Evolutionary conservation across 1,284 basidiomycete genomes (phyloP), one percentile per base, ranked within the genome.

Genomic region (Tilletia horrida): DNA sequence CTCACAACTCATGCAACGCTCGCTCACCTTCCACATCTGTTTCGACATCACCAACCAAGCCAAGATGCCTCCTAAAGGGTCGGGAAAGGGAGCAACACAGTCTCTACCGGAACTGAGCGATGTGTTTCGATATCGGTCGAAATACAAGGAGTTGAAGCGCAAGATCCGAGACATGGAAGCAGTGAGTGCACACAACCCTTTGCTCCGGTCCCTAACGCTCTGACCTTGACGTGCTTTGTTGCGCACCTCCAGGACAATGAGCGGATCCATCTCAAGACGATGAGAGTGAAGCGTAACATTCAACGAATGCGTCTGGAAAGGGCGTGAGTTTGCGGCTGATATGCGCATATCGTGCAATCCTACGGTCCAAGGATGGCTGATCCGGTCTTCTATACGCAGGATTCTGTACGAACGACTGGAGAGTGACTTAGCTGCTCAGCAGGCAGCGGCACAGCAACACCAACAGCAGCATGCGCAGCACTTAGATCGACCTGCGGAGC

Each of bases 161-260:
- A 93, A 93, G 84, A 90, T 93, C 66, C 88, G 88, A 81, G 91
- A 93, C 83, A 91, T 94, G 71, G 92, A 94, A 83, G 83, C 86
- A 25, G 61, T 62, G 61, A 43, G 61, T 62, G 3, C 25, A 6
- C 4, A 23, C 50, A 16, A 6, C 29, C n/a, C 35, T 6, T 40
- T 40, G 6, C 35, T 40, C 35, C 35, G 35, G 23, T 40, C 7
- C 31, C 11, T 43, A n/a, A n/a, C 23, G 42, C 14, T 25, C 42
- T 44, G 21, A n/a, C 16, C 14, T 23, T n/a, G 68, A 65, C 44
- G 62, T 71, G 14, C 69, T 68, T 75, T 71, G 70, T 70, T 62
- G 69, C 66, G 63, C 75, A 68, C 50, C 65, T 27, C 35, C 75
- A 91, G 90, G 90, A 91, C 82, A 91, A 92, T 83, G 91, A 92